Percentiles rank a stretch among this genome's conserved stretches.
Conservation (phyloP, 2,329 filamentous ascomycete genomes). For the Orbilia javanica region DNA sequence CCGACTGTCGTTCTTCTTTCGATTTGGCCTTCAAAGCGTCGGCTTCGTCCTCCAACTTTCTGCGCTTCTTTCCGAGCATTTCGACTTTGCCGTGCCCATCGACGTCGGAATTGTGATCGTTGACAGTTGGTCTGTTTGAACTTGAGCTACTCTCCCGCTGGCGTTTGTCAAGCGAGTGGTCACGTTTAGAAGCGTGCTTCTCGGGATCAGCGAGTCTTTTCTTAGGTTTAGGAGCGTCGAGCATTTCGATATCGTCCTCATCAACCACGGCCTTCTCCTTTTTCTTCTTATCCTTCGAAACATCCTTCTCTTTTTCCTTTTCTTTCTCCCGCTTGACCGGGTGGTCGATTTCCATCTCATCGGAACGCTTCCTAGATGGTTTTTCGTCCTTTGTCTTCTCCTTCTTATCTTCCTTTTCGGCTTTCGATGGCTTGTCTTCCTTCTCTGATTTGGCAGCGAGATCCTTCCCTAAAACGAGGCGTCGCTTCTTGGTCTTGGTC, state of each 20-base stretch:
- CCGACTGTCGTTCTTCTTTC: constrained; percentile 29
- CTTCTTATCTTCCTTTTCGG: constrained; percentile 36
- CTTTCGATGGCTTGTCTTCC: constrained; percentile 15
- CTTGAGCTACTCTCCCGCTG: constrained; percentile 59
- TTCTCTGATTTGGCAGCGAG: constrained; percentile 44
- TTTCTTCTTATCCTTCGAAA: constrained; percentile 50
- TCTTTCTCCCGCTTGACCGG: constrained; percentile 54
- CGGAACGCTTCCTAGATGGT: constrained; percentile 30
- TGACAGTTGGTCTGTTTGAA: constrained; percentile 54
- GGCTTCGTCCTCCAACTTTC: constrained; percentile 59
- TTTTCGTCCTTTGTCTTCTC: constrained; percentile 33
- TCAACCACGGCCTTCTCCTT: constrained; percentile 32
- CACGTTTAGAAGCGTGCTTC: constrained; percentile 47
- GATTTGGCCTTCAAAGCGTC: constrained; percentile 21
- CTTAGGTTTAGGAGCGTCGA: constrained; percentile 45
- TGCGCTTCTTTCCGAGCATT: constrained; percentile 55
- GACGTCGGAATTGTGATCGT: constrained; percentile 60
- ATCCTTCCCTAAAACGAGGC: constrained; percentile 61
- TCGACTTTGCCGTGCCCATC: constrained; percentile 50
- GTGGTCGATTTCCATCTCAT: constrained; percentile 53
- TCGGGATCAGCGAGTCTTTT: constrained; percentile 57
- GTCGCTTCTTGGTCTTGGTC: constrained; percentile 61
- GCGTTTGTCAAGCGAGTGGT: constrained; percentile 58
- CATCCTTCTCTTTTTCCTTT: constrained; percentile 53
- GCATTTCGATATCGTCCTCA: constrained; percentile 57